Evolutionary conservation across 1,284 basidiomycete species (phyloP).

Genomic region (Tremellales sp.): DNA sequence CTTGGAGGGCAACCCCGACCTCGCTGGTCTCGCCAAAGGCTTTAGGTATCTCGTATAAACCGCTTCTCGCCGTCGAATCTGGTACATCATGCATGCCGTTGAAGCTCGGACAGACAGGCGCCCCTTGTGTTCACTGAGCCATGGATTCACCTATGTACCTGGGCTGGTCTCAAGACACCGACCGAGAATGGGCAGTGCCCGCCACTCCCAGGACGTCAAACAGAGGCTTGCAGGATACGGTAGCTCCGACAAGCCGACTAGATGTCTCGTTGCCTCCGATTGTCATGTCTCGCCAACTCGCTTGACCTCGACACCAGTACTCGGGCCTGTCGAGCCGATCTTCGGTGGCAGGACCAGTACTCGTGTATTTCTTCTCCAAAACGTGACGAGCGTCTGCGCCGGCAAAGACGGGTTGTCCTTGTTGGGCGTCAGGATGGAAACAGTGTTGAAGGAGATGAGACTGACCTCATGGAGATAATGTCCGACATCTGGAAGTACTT

Average conservation of each 20-base stretch:
- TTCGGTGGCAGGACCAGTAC: slow-evolving; percentile 55
- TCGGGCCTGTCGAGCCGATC: slow-evolving; percentile 44
- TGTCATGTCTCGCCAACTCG: slow-evolving; percentile 64
- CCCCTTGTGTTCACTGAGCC: too few relatives aligned
- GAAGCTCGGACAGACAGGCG: too few relatives aligned
- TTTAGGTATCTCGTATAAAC: slow-evolving; percentile 51
- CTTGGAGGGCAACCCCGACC: slow-evolving; percentile 42
- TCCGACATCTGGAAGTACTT: slow-evolving; percentile 78
- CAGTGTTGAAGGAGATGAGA: slow-evolving; percentile 3
- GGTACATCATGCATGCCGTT: too few relatives aligned
- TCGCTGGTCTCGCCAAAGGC: slow-evolving; percentile 46
- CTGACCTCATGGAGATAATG: slow-evolving; percentile 90
- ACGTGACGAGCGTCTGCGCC: slow-evolving; percentile 76
- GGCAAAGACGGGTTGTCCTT: slow-evolving; percentile 79
- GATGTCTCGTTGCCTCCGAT: too few relatives aligned
- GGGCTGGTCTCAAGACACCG: too few relatives aligned
- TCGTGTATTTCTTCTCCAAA: slow-evolving; percentile 85
- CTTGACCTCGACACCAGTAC: slow-evolving; percentile 54
- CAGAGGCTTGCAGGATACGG: too few relatives aligned
- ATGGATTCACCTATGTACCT: too few relatives aligned
- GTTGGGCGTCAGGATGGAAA: slow-evolving; percentile 5
- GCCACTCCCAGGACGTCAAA: too few relatives aligned
- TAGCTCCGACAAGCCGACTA: too few relatives aligned
- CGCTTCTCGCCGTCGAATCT: too few relatives aligned
- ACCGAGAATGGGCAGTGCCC: too few relatives aligned